These are phyloP conservation scores for Amanita inopinata DNA, from an alignment of 768 basidiomycete genomes.

Conservation along the genomic window DNA sequence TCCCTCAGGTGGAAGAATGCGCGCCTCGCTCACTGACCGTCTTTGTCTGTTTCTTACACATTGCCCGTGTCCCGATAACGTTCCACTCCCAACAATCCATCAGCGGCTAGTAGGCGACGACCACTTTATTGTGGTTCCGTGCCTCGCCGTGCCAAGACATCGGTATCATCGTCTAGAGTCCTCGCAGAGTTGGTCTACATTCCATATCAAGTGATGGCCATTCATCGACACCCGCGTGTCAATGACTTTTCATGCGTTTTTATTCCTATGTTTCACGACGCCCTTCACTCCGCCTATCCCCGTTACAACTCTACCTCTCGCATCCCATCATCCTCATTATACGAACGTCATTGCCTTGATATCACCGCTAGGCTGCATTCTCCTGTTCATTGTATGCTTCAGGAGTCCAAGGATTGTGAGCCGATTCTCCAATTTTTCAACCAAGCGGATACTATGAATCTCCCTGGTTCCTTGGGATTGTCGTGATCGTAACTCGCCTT, in stretches of 20 bases:
- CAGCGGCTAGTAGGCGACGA: slow-evolving; percentile 60
- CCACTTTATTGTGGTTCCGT: slow-evolving; percentile 78
- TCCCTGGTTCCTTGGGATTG: too few relatives aligned
- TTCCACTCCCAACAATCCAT: slow-evolving; percentile 38
- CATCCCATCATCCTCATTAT: slow-evolving; percentile 1
- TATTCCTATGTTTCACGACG: slow-evolving; percentile 4
- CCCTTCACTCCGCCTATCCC: not conserved
- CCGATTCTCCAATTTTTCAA: too few relatives aligned
- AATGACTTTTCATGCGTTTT: slow-evolving; percentile 11
- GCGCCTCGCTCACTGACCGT: slow-evolving; percentile 41
- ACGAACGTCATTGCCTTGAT: too few relatives aligned
- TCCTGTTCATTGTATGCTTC: slow-evolving; percentile 5
- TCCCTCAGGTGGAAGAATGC: slow-evolving; percentile 33
- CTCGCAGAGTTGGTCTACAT: slow-evolving; percentile 5
- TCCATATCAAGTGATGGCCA: slow-evolving; percentile 3
- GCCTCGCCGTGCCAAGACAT: slow-evolving; percentile 73
- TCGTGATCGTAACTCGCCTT: too few relatives aligned
- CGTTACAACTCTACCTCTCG: not conserved
- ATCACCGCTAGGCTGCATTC: not conserved
- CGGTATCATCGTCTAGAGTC: slow-evolving; percentile 36
- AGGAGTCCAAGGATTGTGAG: not conserved
- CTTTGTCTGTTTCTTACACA: slow-evolving; percentile 44
- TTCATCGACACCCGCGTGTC: slow-evolving; percentile 4
- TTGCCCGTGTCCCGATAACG: slow-evolving; percentile 36
- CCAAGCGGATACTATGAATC: too few relatives aligned